A percentile compares a stretch with the other conserved stretches of the same genome.
Evolutionary conservation across 1,284 basidiomycete genomes (phyloP).

Genomic region (Mrakiaceae sp.): DNA sequence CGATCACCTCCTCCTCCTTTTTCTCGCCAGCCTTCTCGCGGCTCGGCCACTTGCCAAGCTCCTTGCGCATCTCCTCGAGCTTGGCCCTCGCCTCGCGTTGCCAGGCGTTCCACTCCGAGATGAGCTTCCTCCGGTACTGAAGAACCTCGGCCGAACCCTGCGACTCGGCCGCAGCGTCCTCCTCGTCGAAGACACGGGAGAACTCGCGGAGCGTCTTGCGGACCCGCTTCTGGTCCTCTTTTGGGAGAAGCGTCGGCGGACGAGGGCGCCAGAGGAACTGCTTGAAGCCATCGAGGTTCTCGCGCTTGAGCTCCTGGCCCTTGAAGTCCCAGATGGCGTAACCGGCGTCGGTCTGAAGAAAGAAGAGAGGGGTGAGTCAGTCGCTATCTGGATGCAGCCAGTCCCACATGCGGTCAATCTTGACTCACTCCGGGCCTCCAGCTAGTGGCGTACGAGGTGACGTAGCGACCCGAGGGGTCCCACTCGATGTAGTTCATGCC

Average conservation of each 20-base stretch:
- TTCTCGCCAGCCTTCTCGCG: constrained; percentile 29
- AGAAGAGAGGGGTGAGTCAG: constrained; percentile 10
- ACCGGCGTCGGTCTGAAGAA: constrained; percentile 76
- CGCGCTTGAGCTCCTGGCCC: constrained; percentile 80
- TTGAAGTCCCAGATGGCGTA: constrained; percentile 98
- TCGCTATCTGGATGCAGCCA: too few species aligned
- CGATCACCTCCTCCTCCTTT: constrained; percentile 69
- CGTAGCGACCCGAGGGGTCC: constrained; percentile 92
- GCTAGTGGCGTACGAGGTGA: constrained; percentile 84
- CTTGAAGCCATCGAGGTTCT: constrained; percentile 90
- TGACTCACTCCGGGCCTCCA: constrained; percentile 81
- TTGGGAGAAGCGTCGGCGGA: constrained; percentile 72
- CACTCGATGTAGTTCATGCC: constrained; percentile 97
- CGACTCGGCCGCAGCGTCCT: constrained; percentile 89
- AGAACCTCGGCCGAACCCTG: constrained; percentile 88
- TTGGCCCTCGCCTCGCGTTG: constrained; percentile 31
- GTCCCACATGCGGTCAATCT: background rate
- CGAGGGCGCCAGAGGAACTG: constrained; percentile 98
- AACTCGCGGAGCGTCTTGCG: constrained; percentile 86
- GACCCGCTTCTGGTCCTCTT: constrained; percentile 79
- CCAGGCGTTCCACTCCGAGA: constrained; percentile 99
- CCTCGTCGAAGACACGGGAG: constrained; percentile 87
- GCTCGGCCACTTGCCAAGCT: constrained; percentile 23
- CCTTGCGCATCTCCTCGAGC: constrained; percentile 27
- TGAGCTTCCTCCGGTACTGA: constrained; percentile 77